These are phyloP conservation scores for Pestalotiopsis sp. DNA, from an alignment of 2,329 filamentous ascomycete species.

Conservation along the genomic window DNA sequence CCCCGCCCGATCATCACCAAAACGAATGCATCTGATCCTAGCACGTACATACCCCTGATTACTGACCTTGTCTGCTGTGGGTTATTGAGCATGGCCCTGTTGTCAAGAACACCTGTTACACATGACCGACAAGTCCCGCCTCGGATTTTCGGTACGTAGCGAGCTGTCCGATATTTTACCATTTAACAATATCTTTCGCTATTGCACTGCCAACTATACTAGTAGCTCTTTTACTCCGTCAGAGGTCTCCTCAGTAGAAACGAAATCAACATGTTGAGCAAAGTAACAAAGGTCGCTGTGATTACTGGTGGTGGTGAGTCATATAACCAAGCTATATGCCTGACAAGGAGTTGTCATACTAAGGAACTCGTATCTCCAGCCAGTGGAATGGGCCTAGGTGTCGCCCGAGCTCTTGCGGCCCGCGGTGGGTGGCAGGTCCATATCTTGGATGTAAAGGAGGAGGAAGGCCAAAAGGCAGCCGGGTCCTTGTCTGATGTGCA, in stretches of 20 bases:
- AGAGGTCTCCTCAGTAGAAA: neutral
- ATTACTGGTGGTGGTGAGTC: neutral
- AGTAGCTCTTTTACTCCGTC: neutral
- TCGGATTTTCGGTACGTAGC: neutral
- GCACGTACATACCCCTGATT: too few species aligned
- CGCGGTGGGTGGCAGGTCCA: conserved; percentile 41
- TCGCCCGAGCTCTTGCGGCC: conserved; percentile 39
- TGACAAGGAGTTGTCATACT: neutral
- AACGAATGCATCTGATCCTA: too few species aligned
- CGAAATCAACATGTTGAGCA: neutral
- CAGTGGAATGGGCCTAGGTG: conserved; percentile 45
- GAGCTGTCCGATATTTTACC: neutral
- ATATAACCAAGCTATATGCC: neutral
- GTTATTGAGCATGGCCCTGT: neutral
- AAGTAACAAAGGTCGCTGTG: neutral
- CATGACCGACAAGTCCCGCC: neutral
- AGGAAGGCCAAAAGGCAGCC: conserved; percentile 33
- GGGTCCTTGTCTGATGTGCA: conserved; percentile 28
- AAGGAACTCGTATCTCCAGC: conserved; percentile 26
- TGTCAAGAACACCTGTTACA: neutral
- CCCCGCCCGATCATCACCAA: too few species aligned
- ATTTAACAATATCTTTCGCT: neutral
- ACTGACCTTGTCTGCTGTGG: too few species aligned
- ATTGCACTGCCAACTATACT: neutral
- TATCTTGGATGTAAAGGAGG: conserved; percentile 41